phyloP scores from a whole-genome alignment of 352 stramenopile species.

The Phytophthora uliginosa region DNA sequence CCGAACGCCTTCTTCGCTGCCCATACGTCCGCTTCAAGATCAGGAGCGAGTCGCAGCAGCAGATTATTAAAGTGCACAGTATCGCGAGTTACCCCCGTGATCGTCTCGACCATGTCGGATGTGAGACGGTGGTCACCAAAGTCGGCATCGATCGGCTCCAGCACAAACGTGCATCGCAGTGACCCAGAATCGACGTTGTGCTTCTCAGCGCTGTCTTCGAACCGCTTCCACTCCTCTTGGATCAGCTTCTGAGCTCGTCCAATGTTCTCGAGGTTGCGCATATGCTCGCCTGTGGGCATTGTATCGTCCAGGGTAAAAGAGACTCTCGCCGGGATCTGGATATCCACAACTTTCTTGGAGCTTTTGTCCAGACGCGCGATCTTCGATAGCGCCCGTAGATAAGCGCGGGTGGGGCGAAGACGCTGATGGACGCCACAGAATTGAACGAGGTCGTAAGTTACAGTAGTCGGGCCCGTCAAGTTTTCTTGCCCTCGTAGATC shows the following conservation, averaged over 20 bases:
- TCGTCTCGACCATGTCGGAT: no score
- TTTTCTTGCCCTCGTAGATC: constrained; percentile 1
- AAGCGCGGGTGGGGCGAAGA: neutral
- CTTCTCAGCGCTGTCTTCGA: neutral
- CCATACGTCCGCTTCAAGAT: neutral
- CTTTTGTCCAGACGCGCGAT: neutral
- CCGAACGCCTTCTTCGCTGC: neutral
- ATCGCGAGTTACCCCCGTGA: no score
- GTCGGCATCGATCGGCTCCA: no score
- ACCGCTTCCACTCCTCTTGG: neutral
- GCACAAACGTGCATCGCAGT: no score
- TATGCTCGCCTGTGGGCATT: no score
- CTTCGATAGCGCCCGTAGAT: constrained; percentile 1
- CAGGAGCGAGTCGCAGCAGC: neutral
- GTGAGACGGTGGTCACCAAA: no score
- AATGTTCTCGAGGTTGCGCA: no score
- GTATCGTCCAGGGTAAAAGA: neutral
- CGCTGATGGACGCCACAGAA: constrained; percentile 2
- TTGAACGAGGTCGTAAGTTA: neutral
- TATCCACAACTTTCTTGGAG: neutral
- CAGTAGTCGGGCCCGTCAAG: neutral
- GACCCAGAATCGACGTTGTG: neutral
- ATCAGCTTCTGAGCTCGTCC: neutral
- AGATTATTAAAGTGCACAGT: no score
- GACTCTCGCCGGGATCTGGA: neutral